Percentiles rank a stretch among this genome's conserved stretches.
Conservation (phyloP, 2,329 filamentous ascomycete species). For the Cryphonectria japonica region DNA sequence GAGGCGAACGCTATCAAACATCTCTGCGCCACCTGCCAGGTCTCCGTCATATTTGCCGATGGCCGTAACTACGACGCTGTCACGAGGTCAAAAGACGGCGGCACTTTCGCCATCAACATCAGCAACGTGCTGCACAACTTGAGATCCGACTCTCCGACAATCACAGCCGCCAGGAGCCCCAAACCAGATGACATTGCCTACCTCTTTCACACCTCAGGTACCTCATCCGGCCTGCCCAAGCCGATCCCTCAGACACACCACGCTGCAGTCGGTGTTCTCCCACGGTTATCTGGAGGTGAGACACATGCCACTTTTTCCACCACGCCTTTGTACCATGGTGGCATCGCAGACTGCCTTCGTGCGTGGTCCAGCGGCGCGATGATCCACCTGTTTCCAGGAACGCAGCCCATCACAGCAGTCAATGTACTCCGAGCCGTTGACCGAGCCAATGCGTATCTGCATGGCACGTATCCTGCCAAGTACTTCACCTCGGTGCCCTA, state of each 20-base stretch:
- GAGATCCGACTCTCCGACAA: conserved; percentile 8
- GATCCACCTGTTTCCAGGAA: conserved; percentile 66
- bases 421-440: conserved; percentile 56
- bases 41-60: conserved; percentile 51
- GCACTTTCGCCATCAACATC: conserved; percentile 29
- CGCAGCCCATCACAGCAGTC: conserved; percentile 57
- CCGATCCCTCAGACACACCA: conserved; percentile 63
- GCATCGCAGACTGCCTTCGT: conserved; percentile 64
- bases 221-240: conserved; percentile 65
- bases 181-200: conserved; percentile 52
- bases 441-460: conserved; percentile 36
- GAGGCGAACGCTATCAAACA: conserved; percentile 51
- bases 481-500: conserved; percentile 68
- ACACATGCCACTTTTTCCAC: conserved; percentile 62
- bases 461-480: conserved; percentile 40
- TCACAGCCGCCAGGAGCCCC: background rate
- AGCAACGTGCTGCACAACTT: conserved; percentile 29
- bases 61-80: conserved; percentile 31
- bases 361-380: conserved; percentile 63
- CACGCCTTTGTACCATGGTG: conserved; percentile 69
- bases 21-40: conserved; percentile 53
- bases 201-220: conserved; percentile 67
- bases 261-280: conserved; percentile 58
- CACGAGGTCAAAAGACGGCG: conserved; percentile 11
- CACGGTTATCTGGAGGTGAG: conserved; percentile 44